phyloP scores from a whole-genome alignment of 352 stramenopile genomes.

The Pythium brassicae region DNA sequence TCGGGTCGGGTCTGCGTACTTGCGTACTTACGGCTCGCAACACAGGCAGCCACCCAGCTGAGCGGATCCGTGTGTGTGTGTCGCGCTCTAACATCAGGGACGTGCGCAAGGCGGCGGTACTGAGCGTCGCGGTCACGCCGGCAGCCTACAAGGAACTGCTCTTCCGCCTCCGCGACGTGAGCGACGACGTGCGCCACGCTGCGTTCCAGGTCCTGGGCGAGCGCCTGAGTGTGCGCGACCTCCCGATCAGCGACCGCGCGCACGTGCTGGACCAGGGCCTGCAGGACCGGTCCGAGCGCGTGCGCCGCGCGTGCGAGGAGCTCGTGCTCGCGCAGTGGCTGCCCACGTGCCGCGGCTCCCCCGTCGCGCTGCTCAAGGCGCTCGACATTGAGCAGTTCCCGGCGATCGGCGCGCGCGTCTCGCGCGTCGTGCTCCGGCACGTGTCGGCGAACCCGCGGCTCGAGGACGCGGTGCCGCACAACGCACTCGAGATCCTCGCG shows the following conservation, averaged over 20 bases:
- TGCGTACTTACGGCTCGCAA: too few species aligned
- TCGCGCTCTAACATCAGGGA: conserved; percentile 27
- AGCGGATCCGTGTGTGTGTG: not conserved
- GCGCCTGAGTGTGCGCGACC: conserved; percentile 38
- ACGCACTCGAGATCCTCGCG: conserved; percentile 39
- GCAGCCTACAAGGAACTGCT: conserved; percentile 47
- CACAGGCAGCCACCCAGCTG: too few species aligned
- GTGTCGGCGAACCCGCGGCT: conserved; percentile 32
- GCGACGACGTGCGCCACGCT: conserved; percentile 56
- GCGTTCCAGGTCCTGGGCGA: conserved; percentile 54
- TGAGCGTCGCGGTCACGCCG: conserved; percentile 43
- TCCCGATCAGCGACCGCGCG: conserved; percentile 59
- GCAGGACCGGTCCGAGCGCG: conserved; percentile 52
- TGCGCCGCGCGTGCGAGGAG: conserved; percentile 52
- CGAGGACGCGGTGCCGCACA: conserved; percentile 30
- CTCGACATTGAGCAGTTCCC: conserved; percentile 66
- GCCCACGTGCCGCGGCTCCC: conserved; percentile 41
- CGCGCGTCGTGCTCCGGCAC: conserved; percentile 42
- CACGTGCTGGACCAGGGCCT: conserved; percentile 75
- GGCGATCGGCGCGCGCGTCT: conserved; percentile 42
- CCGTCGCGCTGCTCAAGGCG: conserved; percentile 45
- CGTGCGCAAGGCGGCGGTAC: conserved; percentile 57
- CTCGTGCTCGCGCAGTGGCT: conserved; percentile 77
- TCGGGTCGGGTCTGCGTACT: too few species aligned
- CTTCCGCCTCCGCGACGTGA: conserved; percentile 73